Evolutionary conservation across 2,329 filamentous ascomycete genomes (phyloP), one percentile per base, ranked within the genome.

Genomic region (Dryadomyces quercus-mongolicae): DNA sequence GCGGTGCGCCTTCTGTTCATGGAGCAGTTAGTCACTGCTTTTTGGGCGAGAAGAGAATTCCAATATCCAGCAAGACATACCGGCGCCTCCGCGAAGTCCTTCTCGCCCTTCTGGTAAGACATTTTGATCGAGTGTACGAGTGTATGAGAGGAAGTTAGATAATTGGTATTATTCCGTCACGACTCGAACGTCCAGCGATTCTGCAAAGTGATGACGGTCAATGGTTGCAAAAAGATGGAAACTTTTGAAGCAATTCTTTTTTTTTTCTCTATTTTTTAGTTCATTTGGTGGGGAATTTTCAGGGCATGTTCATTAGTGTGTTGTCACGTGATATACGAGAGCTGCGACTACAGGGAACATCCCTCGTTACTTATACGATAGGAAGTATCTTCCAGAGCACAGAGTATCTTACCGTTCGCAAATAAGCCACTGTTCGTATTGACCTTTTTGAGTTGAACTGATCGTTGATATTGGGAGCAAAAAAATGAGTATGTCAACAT

Each of bases 31-130:
- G 45, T 21, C 5, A 8, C n/a, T 21, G 47, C n/a, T 10, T 38
- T n/a, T 20, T 5, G 20, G 36, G n/a, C n/a, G n/a, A n/a, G n/a
- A n/a, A n/a, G n/a, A n/a, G n/a, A n/a, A n/a, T 20, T 44, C 8
- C 7, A 18, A 44, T 18, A 43, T 20, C 42, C 13, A 44, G 42
- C 5, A 2, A 5, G 38, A 81, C 82, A 64, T 79, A 86, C 83
- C 71, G 88, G 88, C 73, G 84, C 85, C 73, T 95, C 91, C 77
- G 82, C 86, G 74, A 88, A 86, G 68, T 91, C 85, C 84, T 96
- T 95, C 75, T 95, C 91, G 70, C 80, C 77, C 84, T 96, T 95
- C 76, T 95, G 81, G 85, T 87, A 93, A 76, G 89, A 93, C 88
- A 94, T 94, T 63, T 75, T 86, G 74, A 69, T 54, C 43, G 44